These are phyloP conservation scores for Trichosanthes truncata DNA, from an alignment of 306 rosid genomes.

Conservation along the genomic window DNA sequence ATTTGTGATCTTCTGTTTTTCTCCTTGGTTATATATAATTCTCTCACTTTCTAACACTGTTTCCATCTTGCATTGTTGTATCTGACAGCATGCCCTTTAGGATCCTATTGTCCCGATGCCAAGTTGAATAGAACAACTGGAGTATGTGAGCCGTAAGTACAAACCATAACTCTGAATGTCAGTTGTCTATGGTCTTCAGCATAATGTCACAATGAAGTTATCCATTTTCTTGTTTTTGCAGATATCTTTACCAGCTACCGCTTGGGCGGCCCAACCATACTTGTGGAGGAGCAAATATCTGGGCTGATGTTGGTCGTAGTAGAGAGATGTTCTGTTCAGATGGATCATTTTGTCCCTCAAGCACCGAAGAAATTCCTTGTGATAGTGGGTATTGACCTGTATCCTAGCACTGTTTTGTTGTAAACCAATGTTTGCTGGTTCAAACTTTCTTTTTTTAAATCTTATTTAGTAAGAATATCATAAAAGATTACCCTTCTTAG, in stretches of 20 bases:
- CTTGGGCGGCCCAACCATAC: conserved; percentile 70
- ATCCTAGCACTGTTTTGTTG: background rate
- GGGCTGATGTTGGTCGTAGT: conserved; percentile 77
- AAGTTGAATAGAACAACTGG: conserved; percentile 64
- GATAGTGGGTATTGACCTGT: conserved; percentile 61
- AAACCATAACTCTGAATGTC: conserved; percentile 10
- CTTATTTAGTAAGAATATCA: background rate
- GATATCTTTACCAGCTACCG: conserved; percentile 85
- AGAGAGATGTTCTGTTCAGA: conserved; percentile 76
- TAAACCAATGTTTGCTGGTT: conserved; percentile 8
- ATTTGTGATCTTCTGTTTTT: background rate
- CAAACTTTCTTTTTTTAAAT: background rate
- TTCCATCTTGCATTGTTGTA: conserved; percentile 18
- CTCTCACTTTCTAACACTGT: conserved; percentile 25
- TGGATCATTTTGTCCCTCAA: conserved; percentile 90
- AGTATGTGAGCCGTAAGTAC: conserved; percentile 90
- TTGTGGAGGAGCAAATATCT: conserved; percentile 90
- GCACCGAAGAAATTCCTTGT: conserved; percentile 45
- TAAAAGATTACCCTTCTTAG: background rate
- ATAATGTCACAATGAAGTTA: background rate
- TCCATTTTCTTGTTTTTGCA: conserved; percentile 23
- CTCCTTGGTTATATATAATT: background rate
- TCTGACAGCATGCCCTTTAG: conserved; percentile 85
- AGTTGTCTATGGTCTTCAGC: conserved; percentile 4
- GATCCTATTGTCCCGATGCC: conserved; percentile 86